phyloP scores from a whole-genome alignment of 345 rosid genomes.

The Citrus medica region DNA sequence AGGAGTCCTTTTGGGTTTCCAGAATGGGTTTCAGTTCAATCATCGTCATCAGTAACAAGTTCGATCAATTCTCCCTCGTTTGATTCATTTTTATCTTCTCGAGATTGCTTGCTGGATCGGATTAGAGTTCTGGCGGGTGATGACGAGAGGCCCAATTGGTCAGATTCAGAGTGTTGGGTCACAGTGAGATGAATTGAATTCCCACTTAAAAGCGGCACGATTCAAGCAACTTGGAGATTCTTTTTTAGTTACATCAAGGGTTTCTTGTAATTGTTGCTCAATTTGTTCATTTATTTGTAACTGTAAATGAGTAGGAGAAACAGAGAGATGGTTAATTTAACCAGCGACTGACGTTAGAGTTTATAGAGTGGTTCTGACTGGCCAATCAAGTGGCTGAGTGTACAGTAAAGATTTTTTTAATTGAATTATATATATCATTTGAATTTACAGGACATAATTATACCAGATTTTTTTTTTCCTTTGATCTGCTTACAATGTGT shows the following conservation, averaged over 20 bases:
- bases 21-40: slow-evolving; percentile 41
- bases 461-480: background rate
- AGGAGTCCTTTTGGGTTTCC: slow-evolving; percentile 50
- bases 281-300: background rate
- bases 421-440: background rate
- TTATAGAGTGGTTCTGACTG: slow-evolving; percentile 6
- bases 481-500: too few species aligned
- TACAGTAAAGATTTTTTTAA: slow-evolving; percentile 14
- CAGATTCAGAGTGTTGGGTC: slow-evolving; percentile 42
- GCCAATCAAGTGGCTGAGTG: slow-evolving; percentile 16
- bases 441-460: slow-evolving; percentile 1
- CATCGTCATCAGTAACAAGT: slow-evolving; percentile 13
- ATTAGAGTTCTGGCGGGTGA: slow-evolving; percentile 21
- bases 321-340: background rate
- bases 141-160: slow-evolving; percentile 33
- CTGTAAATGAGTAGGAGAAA: slow-evolving; percentile 24
- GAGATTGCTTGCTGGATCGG: slow-evolving; percentile 18
- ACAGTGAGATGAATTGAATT: slow-evolving; percentile 18
- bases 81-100: slow-evolving; percentile 7
- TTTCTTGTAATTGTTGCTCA: slow-evolving; percentile 8
- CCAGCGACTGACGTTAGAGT: background rate
- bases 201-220: background rate
- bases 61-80: slow-evolving; percentile 1
- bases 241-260: slow-evolving; percentile 9
- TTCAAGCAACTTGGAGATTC: slow-evolving; percentile 8